Base-by-base conservation (phyloP, 2,329 filamentous ascomycete genomes). In the Cladosporium sphaerospermum region DNA sequence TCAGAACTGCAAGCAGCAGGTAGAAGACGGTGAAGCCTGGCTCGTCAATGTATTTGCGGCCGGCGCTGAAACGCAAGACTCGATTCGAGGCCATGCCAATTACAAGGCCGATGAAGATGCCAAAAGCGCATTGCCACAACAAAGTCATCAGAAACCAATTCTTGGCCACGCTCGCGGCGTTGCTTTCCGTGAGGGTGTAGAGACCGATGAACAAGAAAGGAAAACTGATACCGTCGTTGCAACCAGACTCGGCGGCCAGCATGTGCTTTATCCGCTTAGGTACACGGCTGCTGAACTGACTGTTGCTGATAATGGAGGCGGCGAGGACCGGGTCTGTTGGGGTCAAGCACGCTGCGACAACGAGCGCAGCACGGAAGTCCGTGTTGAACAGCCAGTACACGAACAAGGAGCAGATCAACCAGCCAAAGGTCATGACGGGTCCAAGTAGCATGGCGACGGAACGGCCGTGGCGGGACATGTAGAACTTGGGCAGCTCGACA, bases 321-420 rank as follows among this genome's bases (percentile, higher is more conserved):
- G 78, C 76, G 10, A 81, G 67, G 0, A 82, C 77, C 0, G 78
- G 78, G 64, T 81, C 79, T 0, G 79, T 81, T 1, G 78, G 79
- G 0, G 78, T 79, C 2, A 81, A 68, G 58, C 78, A 81, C 3
- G 79, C 79, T 0, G 74, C 74, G 19, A 81, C 74, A 4, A 78
- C 71, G 37, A 80, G 60, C 1, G 77, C 73, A 1, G 76, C 76
- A 0, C 72, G 61, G 31, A 74, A 59, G 45, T 73, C 68, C 0
- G 71, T 75, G 4, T 71, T 55, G 60, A 82, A 77, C 3, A 81
- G 66, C 2, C 72, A 56, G 36, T 67, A 67, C 14, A 77, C 70
- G 56, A 80, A 75, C 0, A 70, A 54, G 2, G 75, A 70, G 53
- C 75, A 75, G 18, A 78, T 67, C 18, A 75, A 57, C 74, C 74